Base-by-base conservation (phyloP, 2,329 filamentous ascomycete genomes). In the Alternaria longipes region DNA sequence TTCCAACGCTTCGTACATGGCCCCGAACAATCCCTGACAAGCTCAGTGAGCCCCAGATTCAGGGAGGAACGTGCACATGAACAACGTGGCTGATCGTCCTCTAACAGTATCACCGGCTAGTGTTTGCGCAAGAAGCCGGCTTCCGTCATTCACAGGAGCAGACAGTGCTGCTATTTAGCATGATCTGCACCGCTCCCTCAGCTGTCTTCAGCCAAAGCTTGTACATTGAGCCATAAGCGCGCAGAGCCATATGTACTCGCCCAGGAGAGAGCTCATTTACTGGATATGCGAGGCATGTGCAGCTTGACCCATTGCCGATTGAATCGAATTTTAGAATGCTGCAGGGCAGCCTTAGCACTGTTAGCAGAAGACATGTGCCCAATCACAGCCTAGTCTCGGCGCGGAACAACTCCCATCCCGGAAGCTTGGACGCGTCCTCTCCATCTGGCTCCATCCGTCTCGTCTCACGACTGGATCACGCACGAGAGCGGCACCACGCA, bases 81-180 rank as follows among this genome's bases (percentile, higher is more conserved):
- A 51, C 62, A 56, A 58, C 45, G 58, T 58, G 58, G 57, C 53
- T 49, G 46, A 60, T 60, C 52, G 52, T 26, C 51, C 41, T 46
- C 32, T 45, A 50, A 50, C 34, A 50, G 46, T 11, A 32, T 16
- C 53, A 26, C 20, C 40, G 16, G 28, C 46, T n/a, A 30, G 42
- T 36, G 32, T 41, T 47, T 49, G 30, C 42, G 47, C 28, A 46
- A 22, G 18, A 34, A 49, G 46, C 20, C 46, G 46, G 46, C 46
- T n/a, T 24, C 5, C 41, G 34, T 38, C 42, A n/a, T 49, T n/a
- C 18, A 22, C 32, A 36, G 20, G 30, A 47, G 30, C 32, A 38
- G 20, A 18, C 53, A 36, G 16, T 18, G 40, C 41, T 20, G 24
- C 30, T 42, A 12, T 8, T 8, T 14, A 34, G 32, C 20, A 50